phyloP scores from a whole-genome alignment of 805 yeast species.

The Candida maris region DNA sequence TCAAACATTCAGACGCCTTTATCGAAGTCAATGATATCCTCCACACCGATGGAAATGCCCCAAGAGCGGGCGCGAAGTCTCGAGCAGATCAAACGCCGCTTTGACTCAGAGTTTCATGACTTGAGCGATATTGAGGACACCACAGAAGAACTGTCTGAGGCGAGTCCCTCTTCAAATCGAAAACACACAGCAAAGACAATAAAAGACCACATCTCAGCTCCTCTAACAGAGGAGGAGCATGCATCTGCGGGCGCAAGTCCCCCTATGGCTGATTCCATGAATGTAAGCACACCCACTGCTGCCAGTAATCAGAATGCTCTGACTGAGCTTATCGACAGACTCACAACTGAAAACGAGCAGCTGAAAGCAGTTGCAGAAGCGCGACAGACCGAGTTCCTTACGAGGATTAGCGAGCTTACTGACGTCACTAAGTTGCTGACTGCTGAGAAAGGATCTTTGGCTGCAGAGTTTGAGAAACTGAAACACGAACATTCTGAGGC shows the following conservation, averaged over 20 bases:
- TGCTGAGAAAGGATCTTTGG: neutral
- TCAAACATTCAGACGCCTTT: slow-evolving; percentile 11
- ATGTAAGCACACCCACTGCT: neutral
- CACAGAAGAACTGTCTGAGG: neutral
- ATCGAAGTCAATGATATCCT: slow-evolving; percentile 10
- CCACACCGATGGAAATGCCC: slow-evolving; percentile 12
- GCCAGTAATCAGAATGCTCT: slow-evolving; percentile 1
- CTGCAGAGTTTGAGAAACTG: neutral
- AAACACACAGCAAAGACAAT: neutral
- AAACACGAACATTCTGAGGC: neutral
- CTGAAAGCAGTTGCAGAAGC: neutral
- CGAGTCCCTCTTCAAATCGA: slow-evolving; percentile 2
- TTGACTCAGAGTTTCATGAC: slow-evolving; percentile 1
- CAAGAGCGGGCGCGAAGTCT: neutral
- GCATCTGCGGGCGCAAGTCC: neutral
- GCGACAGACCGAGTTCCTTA: neutral
- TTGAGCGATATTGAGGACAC: neutral
- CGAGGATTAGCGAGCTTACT: neutral
- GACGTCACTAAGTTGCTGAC: neutral
- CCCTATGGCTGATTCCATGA: neutral
- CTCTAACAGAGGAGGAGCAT: neutral
- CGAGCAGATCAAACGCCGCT: slow-evolving; percentile 2
- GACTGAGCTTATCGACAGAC: neutral
- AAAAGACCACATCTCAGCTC: neutral
- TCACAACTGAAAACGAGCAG: neutral